Evolutionary conservation across 2,329 filamentous ascomycete species (phyloP).

Genomic region (Fusarium sp.): DNA sequence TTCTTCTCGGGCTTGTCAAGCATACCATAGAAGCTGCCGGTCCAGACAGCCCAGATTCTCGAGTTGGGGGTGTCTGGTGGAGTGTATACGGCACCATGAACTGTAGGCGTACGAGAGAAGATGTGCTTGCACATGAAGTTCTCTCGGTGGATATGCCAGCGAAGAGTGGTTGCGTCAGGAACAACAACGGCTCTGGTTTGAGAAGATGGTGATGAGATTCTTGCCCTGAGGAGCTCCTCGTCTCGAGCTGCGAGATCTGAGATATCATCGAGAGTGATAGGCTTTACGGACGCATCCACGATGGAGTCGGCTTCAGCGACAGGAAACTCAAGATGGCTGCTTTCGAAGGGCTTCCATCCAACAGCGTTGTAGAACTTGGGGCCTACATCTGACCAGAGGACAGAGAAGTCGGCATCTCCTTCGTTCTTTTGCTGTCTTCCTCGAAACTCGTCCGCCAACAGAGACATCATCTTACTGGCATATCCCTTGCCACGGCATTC

Average conservation of each 20-base stretch:
- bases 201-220: slow-evolving; percentile 57
- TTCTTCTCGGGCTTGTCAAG: slow-evolving; percentile 69
- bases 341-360: slow-evolving; percentile 83
- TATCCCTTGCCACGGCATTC: slow-evolving; percentile 79
- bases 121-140: slow-evolving; percentile 79
- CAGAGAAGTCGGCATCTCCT: slow-evolving; percentile 72
- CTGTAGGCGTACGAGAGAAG: slow-evolving; percentile 66
- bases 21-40: slow-evolving; percentile 72
- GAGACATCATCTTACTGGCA: slow-evolving; percentile 79
- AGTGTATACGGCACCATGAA: slow-evolving; percentile 79
- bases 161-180: slow-evolving; percentile 50
- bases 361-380: slow-evolving; percentile 82
- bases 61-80: slow-evolving; percentile 59
- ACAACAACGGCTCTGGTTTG: slow-evolving; percentile 53
- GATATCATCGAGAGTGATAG: slow-evolving; percentile 72
- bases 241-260: slow-evolving; percentile 73
- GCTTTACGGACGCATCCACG: slow-evolving; percentile 48
- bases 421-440: slow-evolving; percentile 44
- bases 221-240: slow-evolving; percentile 69
- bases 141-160: slow-evolving; percentile 80
- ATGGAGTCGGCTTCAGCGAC: slow-evolving; percentile 49
- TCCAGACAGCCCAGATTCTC: slow-evolving; percentile 82
- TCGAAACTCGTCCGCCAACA: slow-evolving; percentile 66
- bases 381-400: slow-evolving; percentile 89
- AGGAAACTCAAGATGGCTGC: slow-evolving; percentile 76